Base-by-base conservation (phyloP, 2,329 filamentous ascomycete genomes). In the Juglanconis juglandina region DNA sequence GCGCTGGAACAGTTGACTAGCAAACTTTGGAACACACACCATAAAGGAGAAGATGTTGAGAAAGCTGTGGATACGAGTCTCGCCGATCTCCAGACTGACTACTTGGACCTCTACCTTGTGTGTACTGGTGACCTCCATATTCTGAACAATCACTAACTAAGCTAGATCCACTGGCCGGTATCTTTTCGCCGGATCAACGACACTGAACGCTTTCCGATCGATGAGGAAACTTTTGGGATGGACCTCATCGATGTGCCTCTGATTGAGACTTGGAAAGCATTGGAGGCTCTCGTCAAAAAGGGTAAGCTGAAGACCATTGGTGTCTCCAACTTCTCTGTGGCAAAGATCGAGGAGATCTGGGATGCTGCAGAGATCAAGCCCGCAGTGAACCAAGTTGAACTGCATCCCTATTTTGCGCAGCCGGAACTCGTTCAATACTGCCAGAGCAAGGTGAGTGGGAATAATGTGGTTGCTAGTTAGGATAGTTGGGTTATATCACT, bases 321-420 rank as follows among this genome's bases (percentile, higher is more conserved):
- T 70, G 87, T 91, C 65, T 90, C 87, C 73, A 91, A 91, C 80
- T 91, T 90, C 69, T 82, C 79, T 69, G 83, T 89, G 71, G 81
- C 82, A 72, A 73, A 77, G 65, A 73, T 87, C 67, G 78, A 87
- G 68, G 76, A 77, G 53, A 69, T 87, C 67, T 79, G 85, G 71
- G 77, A 80, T 44, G 84, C 77, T 59, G 83, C 81, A 66, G 83
- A 84, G 68, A 83, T 83, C 73, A 70, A 77, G 68, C 78, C 78
- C 59, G 87, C 86, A 52, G 85, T 85, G 65, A 89, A 90, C 81
- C 87, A 90, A 73, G 75, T 88, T 69, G 87, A 90, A 74, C 81
- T 87, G 41, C 86, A 89, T 76, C 86, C 86, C 46, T 85, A 85
- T 70, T 54, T 63, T 13, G 79, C 86, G 71, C 83, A 83, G 61